Base-by-base conservation (phyloP, 2,329 filamentous ascomycete genomes). In the Blumeriella jaapii region DNA sequence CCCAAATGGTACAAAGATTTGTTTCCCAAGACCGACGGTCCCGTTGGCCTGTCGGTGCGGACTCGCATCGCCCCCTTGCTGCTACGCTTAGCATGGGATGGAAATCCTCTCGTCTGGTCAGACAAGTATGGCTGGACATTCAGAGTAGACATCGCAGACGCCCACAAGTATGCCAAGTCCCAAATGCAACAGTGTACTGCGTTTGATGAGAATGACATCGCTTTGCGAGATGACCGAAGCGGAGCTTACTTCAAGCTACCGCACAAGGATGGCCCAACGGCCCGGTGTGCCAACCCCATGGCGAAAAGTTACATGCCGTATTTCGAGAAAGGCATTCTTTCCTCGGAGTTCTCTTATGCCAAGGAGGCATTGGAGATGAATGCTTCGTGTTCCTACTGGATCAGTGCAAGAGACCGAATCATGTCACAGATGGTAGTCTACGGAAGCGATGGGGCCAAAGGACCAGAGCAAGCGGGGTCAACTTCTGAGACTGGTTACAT, bases 341-440 rank as follows among this genome's bases (percentile, higher is more conserved):
- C 84, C 0, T 96, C 89, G 0, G 81, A 94, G 56, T 96, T 81
- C 51, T 57, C 76, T 0, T 89, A 95, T 51, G 91, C 91, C 0
- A 96, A 93, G 54, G 86, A 94, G 56, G 91, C 93, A 0, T 64
- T 98, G 27, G 82, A 96, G 50, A 98, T 98, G 91, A 98, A 98
- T 50, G 86, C 91, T 0, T 94, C 86, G 0, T 98, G 93, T 56
- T 96, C 89, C 1, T 98, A 98, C 59, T 98, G 93, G 91, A 96
- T 98, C 50, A 94, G 85, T 52, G 87, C 91, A 11, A 73, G 91
- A 42, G 85, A 94, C 53, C 70, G 91, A 31, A 98, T 98, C 59
- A 89, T 65, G 68, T 82, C 79, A n/a, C 91, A 98, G 54, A 83
- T 96, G 69, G 87, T 93, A 2, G 82, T 98, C 1, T 95, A 93